A percentile compares a stretch with the other conserved stretches of the same genome.
These are phyloP conservation scores for Alternaria rosae DNA, from an alignment of 2,329 filamentous ascomycete species.

Conservation along the genomic window DNA sequence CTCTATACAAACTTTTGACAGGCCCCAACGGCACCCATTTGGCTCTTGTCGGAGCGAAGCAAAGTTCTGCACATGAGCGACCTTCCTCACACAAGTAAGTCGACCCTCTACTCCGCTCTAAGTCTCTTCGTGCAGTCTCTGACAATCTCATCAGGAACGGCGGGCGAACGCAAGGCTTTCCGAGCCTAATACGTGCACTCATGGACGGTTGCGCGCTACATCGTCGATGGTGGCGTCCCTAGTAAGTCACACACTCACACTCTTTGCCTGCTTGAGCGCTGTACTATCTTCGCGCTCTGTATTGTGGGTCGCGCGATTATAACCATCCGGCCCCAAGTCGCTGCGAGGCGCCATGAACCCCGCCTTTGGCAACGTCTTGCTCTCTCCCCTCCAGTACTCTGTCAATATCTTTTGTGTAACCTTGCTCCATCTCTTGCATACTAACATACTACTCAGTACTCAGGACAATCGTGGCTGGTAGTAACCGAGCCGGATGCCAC, in stretches of 20 bases:
- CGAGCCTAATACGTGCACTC: neutral
- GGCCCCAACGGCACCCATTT: neutral
- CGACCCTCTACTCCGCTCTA: neutral
- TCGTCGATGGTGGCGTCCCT: neutral
- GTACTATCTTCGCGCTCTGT: neutral
- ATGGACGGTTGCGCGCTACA: neutral
- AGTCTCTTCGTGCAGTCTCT: neutral
- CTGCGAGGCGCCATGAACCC: neutral
- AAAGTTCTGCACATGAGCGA: neutral
- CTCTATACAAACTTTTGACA: neutral
- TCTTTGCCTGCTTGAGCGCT: neutral
- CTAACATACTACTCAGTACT: neutral
- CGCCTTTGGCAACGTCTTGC: conserved; percentile 15
- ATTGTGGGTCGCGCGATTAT: neutral
- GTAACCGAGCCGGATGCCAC: no score
- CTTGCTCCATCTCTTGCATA: neutral
- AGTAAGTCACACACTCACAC: neutral
- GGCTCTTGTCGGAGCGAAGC: neutral
- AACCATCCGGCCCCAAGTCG: neutral
- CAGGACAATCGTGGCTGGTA: neutral
- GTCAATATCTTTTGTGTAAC: neutral
- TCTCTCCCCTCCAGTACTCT: conserved; percentile 3
- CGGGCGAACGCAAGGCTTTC: neutral
- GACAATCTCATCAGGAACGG: neutral
- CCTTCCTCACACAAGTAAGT: neutral